These are phyloP conservation scores for Neurospora sublineolata DNA, from an alignment of 495 filamentous ascomycete species.

Conservation along the genomic window DNA sequence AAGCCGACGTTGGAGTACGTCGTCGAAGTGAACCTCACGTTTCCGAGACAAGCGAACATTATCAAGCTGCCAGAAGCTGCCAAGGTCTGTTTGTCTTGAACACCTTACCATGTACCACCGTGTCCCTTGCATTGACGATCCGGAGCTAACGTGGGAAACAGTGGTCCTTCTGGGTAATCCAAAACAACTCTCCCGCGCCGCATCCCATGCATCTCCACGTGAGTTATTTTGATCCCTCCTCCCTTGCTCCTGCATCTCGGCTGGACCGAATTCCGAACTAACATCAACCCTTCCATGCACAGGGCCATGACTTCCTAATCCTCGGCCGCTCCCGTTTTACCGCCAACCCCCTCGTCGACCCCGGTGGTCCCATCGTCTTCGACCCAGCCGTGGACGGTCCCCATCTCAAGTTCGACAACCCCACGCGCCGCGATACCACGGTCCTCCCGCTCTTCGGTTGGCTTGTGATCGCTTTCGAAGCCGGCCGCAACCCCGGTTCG, in stretches of 20 bases:
- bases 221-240: not conserved
- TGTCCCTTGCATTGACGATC: not conserved
- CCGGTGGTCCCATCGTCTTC: not conserved
- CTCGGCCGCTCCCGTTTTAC: slow-evolving; percentile 27
- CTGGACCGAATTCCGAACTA: not conserved
- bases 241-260: not conserved
- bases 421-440: slow-evolving; percentile 26
- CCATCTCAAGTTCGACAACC: slow-evolving; percentile 21
- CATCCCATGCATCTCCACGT: slow-evolving; percentile 46
- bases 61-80: slow-evolving; percentile 26
- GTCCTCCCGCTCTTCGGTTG: slow-evolving; percentile 25
- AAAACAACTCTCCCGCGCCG: slow-evolving; percentile 10
- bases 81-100: slow-evolving; percentile 29
- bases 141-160: slow-evolving; percentile 8
- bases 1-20: slow-evolving; percentile 28
- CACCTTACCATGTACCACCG: slow-evolving; percentile 7
- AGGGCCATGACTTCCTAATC: slow-evolving; percentile 45
- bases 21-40: slow-evolving; percentile 22
- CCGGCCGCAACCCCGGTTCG: slow-evolving; percentile 25
- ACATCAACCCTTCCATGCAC: not conserved
- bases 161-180: slow-evolving; percentile 36
- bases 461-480: slow-evolving; percentile 29
- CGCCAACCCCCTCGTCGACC: not conserved
- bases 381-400: slow-evolving; percentile 10
- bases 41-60: slow-evolving; percentile 22